Base-by-base conservation (phyloP, 768 basidiomycete genomes). In the Amanita thiersii region DNA sequence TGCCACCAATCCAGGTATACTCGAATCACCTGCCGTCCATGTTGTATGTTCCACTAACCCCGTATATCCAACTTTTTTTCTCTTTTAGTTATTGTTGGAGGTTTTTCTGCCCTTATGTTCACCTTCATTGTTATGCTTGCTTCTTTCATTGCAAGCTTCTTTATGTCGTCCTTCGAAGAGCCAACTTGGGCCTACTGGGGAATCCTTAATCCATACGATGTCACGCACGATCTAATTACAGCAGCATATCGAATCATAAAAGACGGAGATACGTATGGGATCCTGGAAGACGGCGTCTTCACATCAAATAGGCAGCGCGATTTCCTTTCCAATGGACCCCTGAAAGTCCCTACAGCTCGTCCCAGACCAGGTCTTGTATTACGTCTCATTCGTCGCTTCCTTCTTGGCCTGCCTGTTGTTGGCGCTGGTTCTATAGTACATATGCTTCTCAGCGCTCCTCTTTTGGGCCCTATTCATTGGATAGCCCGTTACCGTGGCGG, bases 381-480 rank as follows among this genome's bases (percentile, higher is more conserved):
- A 44, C 64, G 69, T 23, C 75, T 87, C 49, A 47, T 83, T 39
- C 75, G 73, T 30, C 77, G 86, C n/a, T 81, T 89, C 56, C 50
- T 89, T 9, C 56, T 90, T 18, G 87, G 87, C 17, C 64, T 89
- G 10, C 86, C 87, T 20, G 68, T 88, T 43, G 71, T 90, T 9
- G 86, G 86, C 7, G 84, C 82, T 29, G 77, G 77, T 14, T 87
- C 83, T 11, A 58, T 89, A 31, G 72, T 86, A 12, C 82, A 85
- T 40, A 74, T 86, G 73, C 58, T 89, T 11, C 47, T 79, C 8
- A 75, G 82, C 2, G 55, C 79, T 5, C 81, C 78, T 17, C 57
- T 81, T 43, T 65, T 85, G 34, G 76, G 71, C 0, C 84, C 85
- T 10, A 56, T 87, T 29, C 81, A 85, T 38, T 79, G 78, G 70